Percentiles rank a stretch among this genome's conserved stretches.
Evolutionary conservation across 2,329 filamentous ascomycete species (phyloP).

Genomic region (Sclerotinia subarctica): DNA sequence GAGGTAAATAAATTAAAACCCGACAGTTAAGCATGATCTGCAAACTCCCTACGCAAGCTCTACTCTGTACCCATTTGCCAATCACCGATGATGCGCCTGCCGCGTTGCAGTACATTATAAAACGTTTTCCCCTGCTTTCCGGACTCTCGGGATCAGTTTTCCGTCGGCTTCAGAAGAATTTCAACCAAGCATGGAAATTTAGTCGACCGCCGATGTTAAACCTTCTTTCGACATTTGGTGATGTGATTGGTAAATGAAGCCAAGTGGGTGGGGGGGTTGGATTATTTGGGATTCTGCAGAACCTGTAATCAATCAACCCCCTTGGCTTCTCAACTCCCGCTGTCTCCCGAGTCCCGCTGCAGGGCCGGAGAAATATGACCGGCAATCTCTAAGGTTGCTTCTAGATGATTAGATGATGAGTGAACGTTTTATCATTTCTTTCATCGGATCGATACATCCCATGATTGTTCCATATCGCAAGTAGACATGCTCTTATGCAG

Average conservation of each 20-base stretch:
- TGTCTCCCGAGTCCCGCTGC: no score
- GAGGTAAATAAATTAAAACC: neutral
- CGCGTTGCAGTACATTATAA: no score
- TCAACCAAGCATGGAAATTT: neutral
- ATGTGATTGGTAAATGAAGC: neutral
- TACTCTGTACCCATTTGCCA: no score
- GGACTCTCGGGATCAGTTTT: neutral
- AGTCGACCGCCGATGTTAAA: neutral
- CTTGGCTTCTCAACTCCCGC: no score
- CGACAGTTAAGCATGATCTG: neutral
- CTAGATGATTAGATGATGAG: neutral
- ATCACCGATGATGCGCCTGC: no score
- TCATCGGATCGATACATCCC: neutral
- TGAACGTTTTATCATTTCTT: neutral
- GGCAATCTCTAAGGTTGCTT: no score
- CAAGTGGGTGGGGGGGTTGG: neutral
- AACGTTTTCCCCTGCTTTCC: neutral
- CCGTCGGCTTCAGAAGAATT: neutral
- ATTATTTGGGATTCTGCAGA: no score
- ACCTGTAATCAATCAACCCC: neutral
- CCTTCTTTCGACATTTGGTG: neutral
- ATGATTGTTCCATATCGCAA: neutral
- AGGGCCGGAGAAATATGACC: no score
- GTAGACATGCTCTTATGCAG: neutral
- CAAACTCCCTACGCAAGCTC: no score